Evolutionary conservation across 331 rosid species (phyloP).

Genomic region (Malus hybrid): DNA sequence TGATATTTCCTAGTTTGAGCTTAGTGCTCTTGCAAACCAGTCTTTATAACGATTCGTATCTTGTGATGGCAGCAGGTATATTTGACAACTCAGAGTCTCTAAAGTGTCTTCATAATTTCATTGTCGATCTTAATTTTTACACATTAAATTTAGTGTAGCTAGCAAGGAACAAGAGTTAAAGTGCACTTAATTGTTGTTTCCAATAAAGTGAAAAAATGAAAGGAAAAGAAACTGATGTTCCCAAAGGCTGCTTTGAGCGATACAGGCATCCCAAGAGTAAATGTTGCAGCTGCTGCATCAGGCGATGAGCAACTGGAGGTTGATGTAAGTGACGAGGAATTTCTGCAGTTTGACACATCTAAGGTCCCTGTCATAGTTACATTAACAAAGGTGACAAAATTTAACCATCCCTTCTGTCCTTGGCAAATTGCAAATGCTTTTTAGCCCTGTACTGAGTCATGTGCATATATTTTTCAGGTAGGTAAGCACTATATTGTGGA

Average conservation of each 20-base stretch:
- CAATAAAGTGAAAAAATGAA: background rate
- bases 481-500: constrained; percentile 82
- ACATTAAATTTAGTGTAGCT: background rate
- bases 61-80: background rate
- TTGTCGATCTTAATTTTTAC: no score
- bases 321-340: constrained; percentile 82
- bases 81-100: background rate
- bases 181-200: background rate
- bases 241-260: constrained; percentile 84
- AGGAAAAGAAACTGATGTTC: constrained; percentile 19
- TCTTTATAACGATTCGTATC: background rate
- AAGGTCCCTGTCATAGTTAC: constrained; percentile 76
- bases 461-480: constrained; percentile 32
- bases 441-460: background rate
- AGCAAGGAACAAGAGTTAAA: background rate
- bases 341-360: constrained; percentile 84
- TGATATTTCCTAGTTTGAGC: background rate
- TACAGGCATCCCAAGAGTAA: constrained; percentile 67
- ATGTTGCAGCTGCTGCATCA: constrained; percentile 47
- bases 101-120: background rate
- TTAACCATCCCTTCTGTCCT: background rate
- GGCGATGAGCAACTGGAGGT: constrained; percentile 67
- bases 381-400: constrained; percentile 56
- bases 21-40: background rate
- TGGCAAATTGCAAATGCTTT: background rate